Evolutionary conservation across 192 early-diverging fungal genomes (phyloP), one percentile per base, ranked within the genome.

Genomic region (Chytriomyces hyalinus): DNA sequence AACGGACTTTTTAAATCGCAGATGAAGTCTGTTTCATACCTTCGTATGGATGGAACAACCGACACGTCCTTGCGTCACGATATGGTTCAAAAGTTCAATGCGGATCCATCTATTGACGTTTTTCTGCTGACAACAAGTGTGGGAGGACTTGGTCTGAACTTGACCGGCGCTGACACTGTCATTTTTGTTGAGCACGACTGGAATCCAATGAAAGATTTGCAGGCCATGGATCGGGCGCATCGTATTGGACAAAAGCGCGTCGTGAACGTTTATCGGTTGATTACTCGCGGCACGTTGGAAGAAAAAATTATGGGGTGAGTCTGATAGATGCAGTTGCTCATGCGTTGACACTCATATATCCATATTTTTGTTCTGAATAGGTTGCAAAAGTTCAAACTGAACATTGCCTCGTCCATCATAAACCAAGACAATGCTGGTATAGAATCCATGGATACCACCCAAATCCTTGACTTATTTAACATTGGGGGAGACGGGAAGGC

Each of bases 161-260:
- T 99, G 75, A 99, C 98, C 6, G 98, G 96, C 6, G 98, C 98
- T n/a, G 98, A 99, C 73, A 97, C 96, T 3, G 97, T 99, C 0
- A 97, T 99, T 45, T 98, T 99, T 89, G 93, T 98, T 9, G 98
- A 99, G 80, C 98, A 98, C 78, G 98, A 99, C 77, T 99, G 97
- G 91, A 99, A 99, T 79, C 98, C 98, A 6, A 96, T 96, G 87
- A 98, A 96, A 83, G 98, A 99, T 85, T 81, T 98, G 70, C 98
- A 99, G 81, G 98, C 98, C 2, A 98, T 98, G 98, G 98, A 99
- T 83, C 91, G 98, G 50, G 98, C 96, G 0, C 98, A 99, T 84
- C 93, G 98, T 43, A 91, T 99, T 67, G 98, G 98, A 20, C 98
- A 99, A 81, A 97, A 96, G 75, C 89, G 93, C 45, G 94, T 96